Evolutionary conservation across 2,329 filamentous ascomycete species (phyloP), one percentile per base, ranked within the genome.

Genomic region (Alternaria rosae): DNA sequence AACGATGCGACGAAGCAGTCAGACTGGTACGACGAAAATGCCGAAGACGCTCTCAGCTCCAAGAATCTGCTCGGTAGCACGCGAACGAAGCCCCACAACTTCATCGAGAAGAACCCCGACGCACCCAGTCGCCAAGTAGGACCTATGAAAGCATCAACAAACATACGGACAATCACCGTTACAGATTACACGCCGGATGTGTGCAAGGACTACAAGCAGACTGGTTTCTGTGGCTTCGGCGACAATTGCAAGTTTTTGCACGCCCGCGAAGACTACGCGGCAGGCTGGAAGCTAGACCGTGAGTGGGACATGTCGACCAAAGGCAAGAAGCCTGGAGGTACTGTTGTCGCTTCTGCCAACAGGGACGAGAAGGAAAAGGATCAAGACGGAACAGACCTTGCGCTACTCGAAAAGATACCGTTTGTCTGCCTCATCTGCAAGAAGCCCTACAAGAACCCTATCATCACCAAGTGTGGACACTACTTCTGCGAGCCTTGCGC

Each of bases 401-500:
- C 88, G 20, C 81, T 94, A 75, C 81, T 97, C 53, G 89, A 94
- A 76, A 91, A 89, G 71, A 97, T 97, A 21, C 94, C 94, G 0
- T 97, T 97, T 76, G 92, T 88, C 1, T 97, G 94, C 78, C 88
- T 97, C 66, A 92, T 97, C 64, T 97, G 94, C 84, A 89, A 90
- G 71, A 86, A 88, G 38, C 80, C 89, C 1, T 97, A 97, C 80
- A 91, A 88, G 71, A 85, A 87, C 59, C 94, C 95, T 0, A 87
- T 98, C 12, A 83, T 94, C 23, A 98, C 95, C 12, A 91, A 93
- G 68, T 99, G 95, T 70, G 92, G 93, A 0, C 95, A 99, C 78
- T 98, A 98, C 79, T 98, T 98, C 76, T 99, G 95, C 77, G 92
- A 97, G 78, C 85, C 86, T 1, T 99, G 95, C 79, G 95, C 95